Base-by-base conservation (phyloP, 805 yeast genomes). In the Kodamaea nitidulidarum region DNA sequence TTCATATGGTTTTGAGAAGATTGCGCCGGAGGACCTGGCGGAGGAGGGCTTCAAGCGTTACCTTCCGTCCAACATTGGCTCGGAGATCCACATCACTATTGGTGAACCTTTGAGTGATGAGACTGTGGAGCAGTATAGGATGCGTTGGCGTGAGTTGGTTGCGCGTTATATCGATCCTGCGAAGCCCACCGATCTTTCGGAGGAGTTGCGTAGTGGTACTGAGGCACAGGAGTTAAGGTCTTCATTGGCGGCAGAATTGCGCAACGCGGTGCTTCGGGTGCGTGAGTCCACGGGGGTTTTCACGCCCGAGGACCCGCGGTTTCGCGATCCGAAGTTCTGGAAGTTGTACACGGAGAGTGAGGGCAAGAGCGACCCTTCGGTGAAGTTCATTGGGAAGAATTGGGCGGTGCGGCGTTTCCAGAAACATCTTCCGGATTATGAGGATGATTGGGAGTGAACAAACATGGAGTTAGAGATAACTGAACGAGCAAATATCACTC, bases 391-490 rank as follows among this genome's bases (percentile, higher is more conserved):
- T 18, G 95, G 95, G 2, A 65, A 79, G 52, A 86, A 86, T 55
- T 85, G 95, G 93, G 95, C 95, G 1, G 75, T 84, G 27, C 77
- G 75, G 55, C 70, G 88, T 49, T 71, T 80, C 34, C 95, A 85
- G 55, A 68, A 67, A 40, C 72, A 67, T 52, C 52, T 69, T 36
- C 67, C 65, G 7, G 66, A 61, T 27, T 57, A 41, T 36, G 45
- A 48, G 14, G 56, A 45, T 16, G 52, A 43, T 12, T n/a, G 6
- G 14, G 28, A 25, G 28, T 25, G 14, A 25, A 25, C 7, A 25
- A n/a, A 11, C 14, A 25, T 10, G 7, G 28, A 25, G n/a, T 6
- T 9, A 9, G 28, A 25, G 28, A 27, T n/a, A 27, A 27, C 9
- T 14, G 16, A 27, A n/a, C n/a, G n/a, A n/a, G n/a, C n/a, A n/a